phyloP scores from a whole-genome alignment of 2,329 filamentous ascomycete species.

The Talaromyces sp. region DNA sequence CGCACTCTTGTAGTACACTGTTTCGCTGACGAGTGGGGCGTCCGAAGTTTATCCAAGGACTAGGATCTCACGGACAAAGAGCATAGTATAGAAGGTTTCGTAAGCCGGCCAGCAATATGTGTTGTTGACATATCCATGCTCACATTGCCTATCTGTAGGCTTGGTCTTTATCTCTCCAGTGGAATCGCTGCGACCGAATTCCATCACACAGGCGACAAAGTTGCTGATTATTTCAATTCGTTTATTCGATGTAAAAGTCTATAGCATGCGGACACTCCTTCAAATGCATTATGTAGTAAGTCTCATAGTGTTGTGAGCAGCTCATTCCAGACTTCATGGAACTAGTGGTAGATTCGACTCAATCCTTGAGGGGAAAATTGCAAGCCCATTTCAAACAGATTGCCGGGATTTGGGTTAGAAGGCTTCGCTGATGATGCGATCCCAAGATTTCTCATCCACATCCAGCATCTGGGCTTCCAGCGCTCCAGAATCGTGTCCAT shows the following conservation, averaged over 20 bases:
- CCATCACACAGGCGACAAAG: background rate
- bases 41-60: background rate
- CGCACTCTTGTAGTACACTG: slow-evolving; percentile 1
- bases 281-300: background rate
- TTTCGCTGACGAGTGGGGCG: background rate
- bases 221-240: background rate
- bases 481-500: background rate
- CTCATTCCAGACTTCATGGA: background rate
- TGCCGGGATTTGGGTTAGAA: background rate
- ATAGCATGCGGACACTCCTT: background rate
- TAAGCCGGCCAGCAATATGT: background rate
- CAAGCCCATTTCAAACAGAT: background rate
- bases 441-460: slow-evolving; percentile 10
- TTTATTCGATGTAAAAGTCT: background rate
- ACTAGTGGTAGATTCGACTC: background rate
- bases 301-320: background rate
- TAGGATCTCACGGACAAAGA: too few species aligned
- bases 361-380: background rate
- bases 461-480: slow-evolving; percentile 2
- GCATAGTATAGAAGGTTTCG: background rate
- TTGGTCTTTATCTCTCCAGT: background rate
- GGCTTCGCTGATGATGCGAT: slow-evolving; percentile 11
- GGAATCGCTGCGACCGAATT: background rate
- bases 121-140: background rate
- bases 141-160: background rate